Conservation (phyloP, 2,329 filamentous ascomycete species). For the Thelonectria rubi region DNA sequence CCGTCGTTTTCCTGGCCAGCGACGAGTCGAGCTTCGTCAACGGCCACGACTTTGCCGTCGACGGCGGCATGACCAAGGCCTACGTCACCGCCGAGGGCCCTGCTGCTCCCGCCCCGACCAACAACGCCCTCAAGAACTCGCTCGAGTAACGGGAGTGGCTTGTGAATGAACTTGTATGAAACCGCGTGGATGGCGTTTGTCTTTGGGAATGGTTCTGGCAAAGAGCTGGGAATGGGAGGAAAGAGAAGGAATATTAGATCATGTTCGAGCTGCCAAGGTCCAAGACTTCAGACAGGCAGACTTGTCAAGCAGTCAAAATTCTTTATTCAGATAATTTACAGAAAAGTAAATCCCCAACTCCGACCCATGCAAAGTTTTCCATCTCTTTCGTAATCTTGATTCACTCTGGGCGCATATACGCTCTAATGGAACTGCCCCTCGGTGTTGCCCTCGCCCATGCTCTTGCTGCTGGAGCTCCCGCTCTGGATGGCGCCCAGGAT, state of each 20-base stretch:
- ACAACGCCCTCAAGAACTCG: slow-evolving; percentile 65
- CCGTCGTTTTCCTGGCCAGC: slow-evolving; percentile 85
- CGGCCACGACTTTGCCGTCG: slow-evolving; percentile 91
- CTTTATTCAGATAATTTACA: slow-evolving; percentile 32
- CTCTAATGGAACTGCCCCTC: slow-evolving; percentile 70
- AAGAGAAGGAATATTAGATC: neutral
- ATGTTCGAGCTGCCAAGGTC: neutral
- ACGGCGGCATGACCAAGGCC: slow-evolving; percentile 94
- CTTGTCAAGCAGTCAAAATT: slow-evolving; percentile 16
- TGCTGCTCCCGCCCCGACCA: slow-evolving; percentile 61
- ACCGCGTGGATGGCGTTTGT: slow-evolving; percentile 18
- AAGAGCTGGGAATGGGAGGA: neutral
- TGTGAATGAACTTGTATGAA: slow-evolving; percentile 13
- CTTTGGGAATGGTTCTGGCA: slow-evolving; percentile 7
- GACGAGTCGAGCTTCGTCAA: slow-evolving; percentile 93
- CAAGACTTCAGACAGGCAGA: neutral
- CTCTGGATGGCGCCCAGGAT: slow-evolving; percentile 91
- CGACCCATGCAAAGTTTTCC: slow-evolving; percentile 37
- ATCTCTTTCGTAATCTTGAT: neutral
- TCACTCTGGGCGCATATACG: neutral
- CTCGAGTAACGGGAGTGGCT: slow-evolving; percentile 46
- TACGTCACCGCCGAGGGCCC: slow-evolving; percentile 78
- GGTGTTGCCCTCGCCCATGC: slow-evolving; percentile 95
- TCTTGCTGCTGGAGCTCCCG: slow-evolving; percentile 86
- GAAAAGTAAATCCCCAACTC: slow-evolving; percentile 36